phyloP scores from a whole-genome alignment of 495 filamentous ascomycete species.

The Wilcoxina mikolae region DNA sequence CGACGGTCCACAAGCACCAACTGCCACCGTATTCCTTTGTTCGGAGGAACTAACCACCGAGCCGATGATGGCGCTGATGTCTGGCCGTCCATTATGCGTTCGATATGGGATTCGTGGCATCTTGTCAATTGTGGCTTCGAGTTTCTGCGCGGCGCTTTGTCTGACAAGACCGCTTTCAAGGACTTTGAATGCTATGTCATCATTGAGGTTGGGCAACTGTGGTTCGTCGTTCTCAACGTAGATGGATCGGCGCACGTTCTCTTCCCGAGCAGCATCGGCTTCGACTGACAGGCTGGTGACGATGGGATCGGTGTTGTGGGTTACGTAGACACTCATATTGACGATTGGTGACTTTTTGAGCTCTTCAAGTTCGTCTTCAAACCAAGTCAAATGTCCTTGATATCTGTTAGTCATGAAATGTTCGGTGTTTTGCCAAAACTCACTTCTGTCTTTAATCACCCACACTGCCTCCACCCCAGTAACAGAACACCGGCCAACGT shows the following conservation, averaged over 20 bases:
- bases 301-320: constrained; percentile 21
- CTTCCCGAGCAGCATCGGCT: constrained; percentile 30
- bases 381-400: constrained; percentile 38
- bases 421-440: constrained; percentile 13
- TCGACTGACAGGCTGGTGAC: constrained; percentile 34
- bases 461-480: constrained; percentile 41
- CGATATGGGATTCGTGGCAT: constrained; percentile 8
- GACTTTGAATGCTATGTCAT: background rate
- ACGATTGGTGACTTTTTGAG: constrained; percentile 35
- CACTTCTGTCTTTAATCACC: constrained; percentile 38
- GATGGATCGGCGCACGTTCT: constrained; percentile 27
- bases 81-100: constrained; percentile 18
- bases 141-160: background rate
- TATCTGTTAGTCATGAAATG: constrained; percentile 1
- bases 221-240: constrained; percentile 10
- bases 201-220: background rate
- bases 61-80: constrained; percentile 13
- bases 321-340: constrained; percentile 37
- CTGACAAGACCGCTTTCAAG: background rate
- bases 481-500: constrained; percentile 32
- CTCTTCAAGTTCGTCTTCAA: constrained; percentile 36
- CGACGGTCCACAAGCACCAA: constrained; percentile 37
- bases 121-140: background rate
- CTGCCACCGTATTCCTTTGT: constrained; percentile 36
- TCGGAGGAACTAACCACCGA: constrained; percentile 25